Evolutionary conservation across 306 rosid species (phyloP).

Genomic region (Acacia confusa): DNA sequence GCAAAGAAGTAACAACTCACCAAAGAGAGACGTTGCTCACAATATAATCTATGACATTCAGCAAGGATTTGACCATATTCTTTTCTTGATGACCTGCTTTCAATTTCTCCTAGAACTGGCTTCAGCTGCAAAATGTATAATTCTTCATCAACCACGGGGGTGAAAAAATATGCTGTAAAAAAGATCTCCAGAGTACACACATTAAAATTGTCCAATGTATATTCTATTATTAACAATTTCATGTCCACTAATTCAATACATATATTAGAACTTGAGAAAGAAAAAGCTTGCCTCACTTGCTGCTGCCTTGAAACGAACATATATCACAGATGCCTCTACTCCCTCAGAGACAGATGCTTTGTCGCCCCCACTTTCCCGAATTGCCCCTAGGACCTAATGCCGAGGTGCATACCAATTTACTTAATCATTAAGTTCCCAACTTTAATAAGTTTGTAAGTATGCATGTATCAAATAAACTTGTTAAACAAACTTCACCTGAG

Average conservation of each 20-base stretch:
- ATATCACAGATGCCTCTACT: slow-evolving; percentile 95
- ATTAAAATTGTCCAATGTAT: slow-evolving; percentile 10
- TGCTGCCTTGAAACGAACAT: slow-evolving; percentile 98
- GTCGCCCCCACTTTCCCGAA: slow-evolving; percentile 71
- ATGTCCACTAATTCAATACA: slow-evolving; percentile 18
- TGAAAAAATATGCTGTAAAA: slow-evolving; percentile 25
- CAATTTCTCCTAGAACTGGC: slow-evolving; percentile 87
- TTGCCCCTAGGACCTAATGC: slow-evolving; percentile 85
- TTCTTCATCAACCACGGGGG: slow-evolving; percentile 32
- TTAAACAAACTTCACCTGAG: slow-evolving; percentile 71
- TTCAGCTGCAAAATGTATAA: slow-evolving; percentile 70
- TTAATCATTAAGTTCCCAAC: slow-evolving; percentile 21
- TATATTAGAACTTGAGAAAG: slow-evolving; percentile 14
- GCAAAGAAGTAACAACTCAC: slow-evolving; percentile 51
- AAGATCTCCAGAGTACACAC: slow-evolving; percentile 8
- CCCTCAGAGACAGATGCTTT: slow-evolving; percentile 88
- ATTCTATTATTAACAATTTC: slow-evolving; percentile 6
- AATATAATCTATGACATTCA: slow-evolving; percentile 95
- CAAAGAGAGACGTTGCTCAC: slow-evolving; percentile 95
- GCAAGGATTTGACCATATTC: slow-evolving; percentile 83
- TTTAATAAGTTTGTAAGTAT: slow-evolving; percentile 2
- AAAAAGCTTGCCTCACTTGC: slow-evolving; percentile 78
- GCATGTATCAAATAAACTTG: slow-evolving; percentile 30
- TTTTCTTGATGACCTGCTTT: slow-evolving; percentile 92
- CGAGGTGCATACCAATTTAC: slow-evolving; percentile 33